phyloP scores from a whole-genome alignment of 129 eudicot genomes.

The Silybum marianum region DNA sequence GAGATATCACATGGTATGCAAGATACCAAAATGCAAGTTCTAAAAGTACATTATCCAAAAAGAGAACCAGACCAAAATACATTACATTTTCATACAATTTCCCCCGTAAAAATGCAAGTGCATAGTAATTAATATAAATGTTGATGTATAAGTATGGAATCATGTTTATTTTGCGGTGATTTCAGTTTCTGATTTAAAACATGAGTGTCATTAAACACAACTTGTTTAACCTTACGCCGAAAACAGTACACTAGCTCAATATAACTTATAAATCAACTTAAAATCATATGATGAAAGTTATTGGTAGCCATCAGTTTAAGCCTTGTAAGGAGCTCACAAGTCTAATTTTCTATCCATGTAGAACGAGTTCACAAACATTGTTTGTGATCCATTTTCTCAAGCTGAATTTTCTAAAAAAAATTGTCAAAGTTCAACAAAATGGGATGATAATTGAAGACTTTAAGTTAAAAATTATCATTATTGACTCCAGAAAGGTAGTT shows the following conservation, averaged over 20 bases:
- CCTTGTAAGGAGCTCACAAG: no score
- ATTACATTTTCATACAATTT: not conserved
- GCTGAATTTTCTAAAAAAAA: no score
- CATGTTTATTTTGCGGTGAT: not conserved
- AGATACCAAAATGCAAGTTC: not conserved
- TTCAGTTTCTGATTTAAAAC: not conserved
- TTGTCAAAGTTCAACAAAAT: not conserved
- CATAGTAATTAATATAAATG: no score
- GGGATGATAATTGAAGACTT: not conserved
- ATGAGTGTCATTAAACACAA: not conserved
- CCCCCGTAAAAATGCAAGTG: not conserved
- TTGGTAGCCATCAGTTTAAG: no score
- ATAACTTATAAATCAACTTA: not conserved
- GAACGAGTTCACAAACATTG: no score
- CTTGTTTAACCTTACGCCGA: not conserved
- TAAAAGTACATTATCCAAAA: no score
- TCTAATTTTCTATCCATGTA: no score
- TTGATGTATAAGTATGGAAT: not conserved
- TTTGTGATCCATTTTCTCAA: no score
- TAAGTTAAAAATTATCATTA: not conserved
- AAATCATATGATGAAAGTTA: not conserved
- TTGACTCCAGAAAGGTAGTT: not conserved
- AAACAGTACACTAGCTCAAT: not conserved
- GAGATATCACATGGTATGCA: no score
- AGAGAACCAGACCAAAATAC: no score